These are phyloP conservation scores for Podaxis sp. DNA, from an alignment of 768 basidiomycete genomes.

Conservation along the genomic window DNA sequence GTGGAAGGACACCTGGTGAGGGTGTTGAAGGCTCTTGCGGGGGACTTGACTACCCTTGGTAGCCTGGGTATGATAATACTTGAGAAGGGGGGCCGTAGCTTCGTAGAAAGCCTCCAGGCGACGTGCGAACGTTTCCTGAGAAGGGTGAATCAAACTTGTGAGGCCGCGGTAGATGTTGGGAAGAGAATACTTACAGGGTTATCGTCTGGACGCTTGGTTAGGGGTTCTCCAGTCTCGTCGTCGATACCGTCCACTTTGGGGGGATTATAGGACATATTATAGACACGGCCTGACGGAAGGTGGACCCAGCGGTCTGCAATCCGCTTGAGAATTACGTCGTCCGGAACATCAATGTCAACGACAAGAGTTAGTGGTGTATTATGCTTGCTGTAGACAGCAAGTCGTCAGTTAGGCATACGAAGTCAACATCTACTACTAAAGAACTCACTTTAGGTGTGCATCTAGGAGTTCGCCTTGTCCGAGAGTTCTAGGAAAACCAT, in stretches of 20 bases:
- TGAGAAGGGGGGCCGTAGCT: slow-evolving; percentile 78
- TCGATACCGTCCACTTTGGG: slow-evolving; percentile 79
- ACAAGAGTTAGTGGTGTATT: slow-evolving; percentile 72
- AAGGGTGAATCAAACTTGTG: slow-evolving; percentile 12
- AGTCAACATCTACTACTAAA: background rate
- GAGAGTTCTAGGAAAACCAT: slow-evolving; percentile 89
- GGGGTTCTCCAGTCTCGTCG: slow-evolving; percentile 82
- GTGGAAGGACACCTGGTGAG: slow-evolving; percentile 50
- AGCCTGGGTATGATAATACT: slow-evolving; percentile 53
- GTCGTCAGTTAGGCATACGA: background rate
- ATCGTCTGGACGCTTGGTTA: slow-evolving; percentile 89
- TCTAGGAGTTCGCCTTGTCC: slow-evolving; percentile 82
- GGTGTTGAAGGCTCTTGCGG: slow-evolving; percentile 39
- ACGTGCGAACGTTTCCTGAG: slow-evolving; percentile 73
- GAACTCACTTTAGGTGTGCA: slow-evolving; percentile 62
- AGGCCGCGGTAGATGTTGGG: background rate
- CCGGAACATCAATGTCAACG: slow-evolving; percentile 86
- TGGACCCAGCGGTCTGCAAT: slow-evolving; percentile 93
- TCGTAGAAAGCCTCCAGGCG: slow-evolving; percentile 76
- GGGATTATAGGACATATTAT: slow-evolving; percentile 86
- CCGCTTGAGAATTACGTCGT: slow-evolving; percentile 78
- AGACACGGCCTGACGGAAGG: slow-evolving; percentile 82
- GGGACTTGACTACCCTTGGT: slow-evolving; percentile 23
- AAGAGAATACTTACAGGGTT: slow-evolving; percentile 61
- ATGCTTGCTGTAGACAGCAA: slow-evolving; percentile 44